Conservation (phyloP, 305 asterid genomes). For the Fraxinus platypoda region DNA sequence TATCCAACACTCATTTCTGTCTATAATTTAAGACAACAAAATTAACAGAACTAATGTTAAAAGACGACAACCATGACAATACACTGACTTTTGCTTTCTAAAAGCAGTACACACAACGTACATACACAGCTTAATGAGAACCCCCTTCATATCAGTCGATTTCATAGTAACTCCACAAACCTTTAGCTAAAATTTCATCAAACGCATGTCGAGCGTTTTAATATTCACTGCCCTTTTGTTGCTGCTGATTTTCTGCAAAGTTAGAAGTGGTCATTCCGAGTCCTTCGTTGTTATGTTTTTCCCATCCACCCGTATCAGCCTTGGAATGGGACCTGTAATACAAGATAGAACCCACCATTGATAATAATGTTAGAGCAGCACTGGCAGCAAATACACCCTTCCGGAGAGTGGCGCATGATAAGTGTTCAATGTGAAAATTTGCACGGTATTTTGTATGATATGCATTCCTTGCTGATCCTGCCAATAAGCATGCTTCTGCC, state of each 20-base stretch:
- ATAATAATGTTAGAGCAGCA: constrained; percentile 64
- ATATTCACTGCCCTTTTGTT: constrained; percentile 38
- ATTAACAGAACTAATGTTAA: constrained; percentile 2
- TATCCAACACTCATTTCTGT: neutral
- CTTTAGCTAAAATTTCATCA: neutral
- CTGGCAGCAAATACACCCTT: constrained; percentile 98
- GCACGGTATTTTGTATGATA: constrained; percentile 91
- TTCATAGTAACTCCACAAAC: constrained; percentile 3
- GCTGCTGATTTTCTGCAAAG: constrained; percentile 44
- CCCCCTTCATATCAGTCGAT: constrained; percentile 15
- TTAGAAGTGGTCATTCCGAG: constrained; percentile 61
- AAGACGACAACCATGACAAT: constrained; percentile 13
- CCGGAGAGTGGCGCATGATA: constrained; percentile 90
- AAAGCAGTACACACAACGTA: constrained; percentile 5
- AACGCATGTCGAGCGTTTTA: constrained; percentile 27
- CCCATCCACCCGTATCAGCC: constrained; percentile 95
- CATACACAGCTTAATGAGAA: constrained; percentile 2
- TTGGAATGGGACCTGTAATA: constrained; percentile 83
- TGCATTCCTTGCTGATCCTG: constrained; percentile 91
- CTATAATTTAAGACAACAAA: neutral
- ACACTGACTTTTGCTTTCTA: constrained; percentile 14
- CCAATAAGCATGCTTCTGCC: constrained; percentile 88
- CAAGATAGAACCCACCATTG: constrained; percentile 54
- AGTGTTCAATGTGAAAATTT: constrained; percentile 45
- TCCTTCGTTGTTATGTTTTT: constrained; percentile 78